phyloP scores from a whole-genome alignment of 192 early-diverging fungal genomes.

The Endogone sp. region DNA sequence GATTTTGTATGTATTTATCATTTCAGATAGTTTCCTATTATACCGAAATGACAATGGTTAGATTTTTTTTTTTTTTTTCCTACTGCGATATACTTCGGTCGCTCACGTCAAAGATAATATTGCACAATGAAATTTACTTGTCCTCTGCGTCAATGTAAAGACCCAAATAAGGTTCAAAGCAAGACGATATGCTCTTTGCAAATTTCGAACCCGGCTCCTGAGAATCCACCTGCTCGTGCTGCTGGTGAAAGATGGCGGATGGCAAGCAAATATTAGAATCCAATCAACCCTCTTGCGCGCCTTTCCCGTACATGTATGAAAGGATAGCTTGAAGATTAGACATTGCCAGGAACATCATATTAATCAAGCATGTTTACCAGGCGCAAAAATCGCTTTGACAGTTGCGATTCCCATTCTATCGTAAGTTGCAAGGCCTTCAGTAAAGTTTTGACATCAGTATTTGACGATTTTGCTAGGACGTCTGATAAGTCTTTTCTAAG shows the following conservation, averaged over 20 bases:
- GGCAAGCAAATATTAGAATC: too few relatives aligned
- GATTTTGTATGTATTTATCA: slow-evolving; percentile 51
- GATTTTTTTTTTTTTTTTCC: too few relatives aligned
- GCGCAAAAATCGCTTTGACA: slow-evolving; percentile 66
- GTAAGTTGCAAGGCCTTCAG: slow-evolving; percentile 77
- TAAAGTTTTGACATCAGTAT: slow-evolving; percentile 68
- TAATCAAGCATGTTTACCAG: slow-evolving; percentile 39
- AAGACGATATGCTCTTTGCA: slow-evolving; percentile 69
- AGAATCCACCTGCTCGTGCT: slow-evolving; percentile 22
- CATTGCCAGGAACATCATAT: too few relatives aligned
- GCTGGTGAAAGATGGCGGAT: neutral
- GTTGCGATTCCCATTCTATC: slow-evolving; percentile 86
- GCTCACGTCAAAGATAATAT: neutral
- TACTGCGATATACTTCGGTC: too few relatives aligned
- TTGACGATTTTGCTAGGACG: slow-evolving; percentile 52
- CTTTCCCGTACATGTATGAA: too few relatives aligned
- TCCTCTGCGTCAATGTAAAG: slow-evolving; percentile 89
- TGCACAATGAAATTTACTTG: slow-evolving; percentile 35
- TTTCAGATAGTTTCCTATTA: slow-evolving; percentile 55
- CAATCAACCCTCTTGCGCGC: too few relatives aligned
- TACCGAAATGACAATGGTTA: neutral
- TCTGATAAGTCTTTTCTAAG: slow-evolving; percentile 61
- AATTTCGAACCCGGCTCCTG: slow-evolving; percentile 50
- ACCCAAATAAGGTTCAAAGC: slow-evolving; percentile 85
- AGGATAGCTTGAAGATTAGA: too few relatives aligned